A percentile compares a stretch with the other conserved stretches of the same genome.
phyloP scores from a whole-genome alignment of 2,329 filamentous ascomycete genomes.

The Westerdykella ornata region DNA sequence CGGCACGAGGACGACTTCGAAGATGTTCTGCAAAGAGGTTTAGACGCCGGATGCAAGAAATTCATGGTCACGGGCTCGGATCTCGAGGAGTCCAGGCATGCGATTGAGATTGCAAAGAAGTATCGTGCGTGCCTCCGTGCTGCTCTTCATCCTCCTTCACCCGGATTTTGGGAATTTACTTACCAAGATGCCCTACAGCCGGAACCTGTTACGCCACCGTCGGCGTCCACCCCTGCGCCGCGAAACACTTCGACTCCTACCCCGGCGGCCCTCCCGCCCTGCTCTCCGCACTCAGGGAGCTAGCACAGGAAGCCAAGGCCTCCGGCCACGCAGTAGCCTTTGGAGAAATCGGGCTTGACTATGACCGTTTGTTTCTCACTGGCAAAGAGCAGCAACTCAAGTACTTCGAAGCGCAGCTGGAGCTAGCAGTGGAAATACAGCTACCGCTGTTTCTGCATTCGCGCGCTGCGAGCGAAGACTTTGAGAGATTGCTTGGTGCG shows the following conservation, averaged over 20 bases:
- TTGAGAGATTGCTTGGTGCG: constrained; percentile 62
- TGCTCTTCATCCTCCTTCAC: background rate
- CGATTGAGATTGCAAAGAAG: constrained; percentile 63
- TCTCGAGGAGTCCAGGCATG: constrained; percentile 67
- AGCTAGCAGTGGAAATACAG: constrained; percentile 67
- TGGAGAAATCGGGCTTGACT: constrained; percentile 94
- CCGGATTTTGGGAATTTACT: background rate
- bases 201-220: constrained; percentile 82
- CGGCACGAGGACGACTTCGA: constrained; percentile 66
- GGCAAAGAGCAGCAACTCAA: constrained; percentile 72
- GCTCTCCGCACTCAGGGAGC: constrained; percentile 53
- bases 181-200: constrained; percentile 43
- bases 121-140: constrained; percentile 54
- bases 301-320: constrained; percentile 56
- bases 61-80: constrained; percentile 93
- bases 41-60: constrained; percentile 73
- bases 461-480: constrained; percentile 78
- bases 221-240: constrained; percentile 88
- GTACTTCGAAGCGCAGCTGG: constrained; percentile 77
- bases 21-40: constrained; percentile 71
- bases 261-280: constrained; percentile 52
- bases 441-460: constrained; percentile 90
- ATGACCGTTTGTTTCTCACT: constrained; percentile 81
- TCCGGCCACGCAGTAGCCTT: constrained; percentile 66
- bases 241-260: constrained; percentile 65